Evolutionary conservation across 257 asterid genomes (phyloP), one percentile per base, ranked within the genome.

Genomic region (Nicotiana tomentosiformis): DNA sequence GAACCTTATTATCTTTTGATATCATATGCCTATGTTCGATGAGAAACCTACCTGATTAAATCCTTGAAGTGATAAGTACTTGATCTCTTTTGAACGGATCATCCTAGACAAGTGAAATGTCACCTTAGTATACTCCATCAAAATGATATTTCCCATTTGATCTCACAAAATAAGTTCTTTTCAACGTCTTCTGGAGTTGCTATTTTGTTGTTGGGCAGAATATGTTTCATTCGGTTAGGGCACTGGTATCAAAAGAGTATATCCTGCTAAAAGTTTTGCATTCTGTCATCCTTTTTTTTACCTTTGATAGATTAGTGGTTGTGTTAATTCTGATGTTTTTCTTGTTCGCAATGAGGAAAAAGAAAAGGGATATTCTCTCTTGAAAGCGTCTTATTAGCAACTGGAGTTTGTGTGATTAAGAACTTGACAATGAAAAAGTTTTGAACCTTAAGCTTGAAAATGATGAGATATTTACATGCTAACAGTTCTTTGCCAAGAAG

Each of bases 401-500:
- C 16, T 16, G 82, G 55, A 62, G 30, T n/a, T 33, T n/a, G 66
- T 78, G n/a, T 37, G 77, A 15, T 78, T 35, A 78, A 64, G 72
- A 72, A 2, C 3, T 43, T 8, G 58, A 80, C 62, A 46, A 16
- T 49, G 26, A 20, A 80, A n/a, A 26, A 26, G 7, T 43, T n/a
- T 60, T 61, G 20, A 46, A 80, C 53, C 32, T 14, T 15, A 80
- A 65, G 15, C 15, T 80, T 80, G 83, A 66, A 65, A 65, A 53
- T 66, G 49, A 66, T 26, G 46, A 49, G 76, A 65, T 51, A 67
- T 78, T 81, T 35, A 81, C 83, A 26, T 84, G 82, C 65, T 86
- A 84, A 80, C 91, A 96, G 99, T 92, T 83, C 78, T 90, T 84
- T 87, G 91, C 87, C 93, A 90, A 67, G 99, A 94, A 81, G 99